Evolutionary conservation across 2,329 filamentous ascomycete species (phyloP), one percentile per base, ranked within the genome.

Genomic region (Rhytidhysteron rufulum): DNA sequence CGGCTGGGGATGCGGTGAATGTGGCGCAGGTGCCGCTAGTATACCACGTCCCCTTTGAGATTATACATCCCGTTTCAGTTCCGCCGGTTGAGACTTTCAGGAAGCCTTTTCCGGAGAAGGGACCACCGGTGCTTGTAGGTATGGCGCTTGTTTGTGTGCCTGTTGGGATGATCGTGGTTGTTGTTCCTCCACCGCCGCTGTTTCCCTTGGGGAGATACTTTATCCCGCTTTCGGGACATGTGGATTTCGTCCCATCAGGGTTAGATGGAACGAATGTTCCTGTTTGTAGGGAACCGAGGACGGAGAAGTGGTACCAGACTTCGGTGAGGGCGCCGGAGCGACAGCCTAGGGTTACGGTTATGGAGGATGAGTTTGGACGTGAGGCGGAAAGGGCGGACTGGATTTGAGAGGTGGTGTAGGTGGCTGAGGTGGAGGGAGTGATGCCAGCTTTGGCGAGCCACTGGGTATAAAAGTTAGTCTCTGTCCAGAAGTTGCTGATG

Each of bases 41-140:
- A 55, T 83, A 87, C 84, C 83, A 88, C 0, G 75, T 78, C 0
- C 84, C 84, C 8, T 65, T 70, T 40, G 75, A 75, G 55, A 86
- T 87, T 42, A 87, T 72, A 50, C 82, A 87, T n/a, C 84, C 83
- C 6, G 69, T 72, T 34, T 67, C 57, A n/a, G 55, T 56, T 3
- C 75, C 73, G 15, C 65, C 60, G 4, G 70, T 67, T 19, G 71
- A 55, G 3, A 83, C 80, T 39, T 81, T 74, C 30, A 86, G 59
- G 49, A 74, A 77, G 1, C 83, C 83, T 22, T 67, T 73, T 1
- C 82, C 82, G n/a, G 68, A 64, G 55, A 80, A 80, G 0, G 77
- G 69, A 0, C 50, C 48, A 3, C 58, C 58, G 2, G 63, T 65
- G 15, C 50, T 40, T 1, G 60, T 62, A 0, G 61, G 58, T 7